Evolutionary conservation across 331 rosid genomes (phyloP).

Genomic region (Rhamnella rubrinervis): DNA sequence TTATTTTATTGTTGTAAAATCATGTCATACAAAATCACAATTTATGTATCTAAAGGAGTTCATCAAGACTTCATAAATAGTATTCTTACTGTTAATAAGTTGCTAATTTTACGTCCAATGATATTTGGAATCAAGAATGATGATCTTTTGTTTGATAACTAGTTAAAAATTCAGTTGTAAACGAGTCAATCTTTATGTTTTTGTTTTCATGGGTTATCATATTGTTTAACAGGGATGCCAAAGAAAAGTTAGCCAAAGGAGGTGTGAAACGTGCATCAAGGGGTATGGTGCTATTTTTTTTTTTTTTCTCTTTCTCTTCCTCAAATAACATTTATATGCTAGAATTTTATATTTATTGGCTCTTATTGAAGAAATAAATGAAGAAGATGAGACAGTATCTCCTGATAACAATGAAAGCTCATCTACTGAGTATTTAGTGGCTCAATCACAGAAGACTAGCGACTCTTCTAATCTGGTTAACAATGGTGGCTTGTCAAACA

Average conservation of each 20-base stretch:
- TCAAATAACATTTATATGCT: background rate
- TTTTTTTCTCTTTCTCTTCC: background rate
- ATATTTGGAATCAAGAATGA: background rate
- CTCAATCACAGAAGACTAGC: constrained; percentile 38
- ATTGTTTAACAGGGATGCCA: constrained; percentile 67
- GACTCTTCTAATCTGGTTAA: constrained; percentile 34
- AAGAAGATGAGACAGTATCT: constrained; percentile 51
- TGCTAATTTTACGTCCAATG: background rate
- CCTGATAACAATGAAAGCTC: constrained; percentile 41
- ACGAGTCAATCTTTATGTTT: constrained; percentile 6
- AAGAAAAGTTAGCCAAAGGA: constrained; percentile 54
- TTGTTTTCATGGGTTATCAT: constrained; percentile 10
- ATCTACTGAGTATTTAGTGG: constrained; percentile 32
- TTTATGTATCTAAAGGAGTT: background rate
- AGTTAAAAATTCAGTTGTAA: background rate
- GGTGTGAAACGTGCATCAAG: constrained; percentile 44
- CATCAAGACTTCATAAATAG: background rate
- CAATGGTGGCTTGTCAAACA: constrained; percentile 34
- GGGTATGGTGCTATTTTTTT: constrained; percentile 41
- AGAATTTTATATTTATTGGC: background rate
- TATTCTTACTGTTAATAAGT: no score
- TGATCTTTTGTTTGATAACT: background rate
- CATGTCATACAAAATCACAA: background rate
- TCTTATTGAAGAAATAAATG: constrained; percentile 79
- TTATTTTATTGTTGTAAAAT: background rate